Evolutionary conservation across 2,329 filamentous ascomycete species (phyloP), one percentile per base, ranked within the genome.

Genomic region (Colletotrichum zoysiae): DNA sequence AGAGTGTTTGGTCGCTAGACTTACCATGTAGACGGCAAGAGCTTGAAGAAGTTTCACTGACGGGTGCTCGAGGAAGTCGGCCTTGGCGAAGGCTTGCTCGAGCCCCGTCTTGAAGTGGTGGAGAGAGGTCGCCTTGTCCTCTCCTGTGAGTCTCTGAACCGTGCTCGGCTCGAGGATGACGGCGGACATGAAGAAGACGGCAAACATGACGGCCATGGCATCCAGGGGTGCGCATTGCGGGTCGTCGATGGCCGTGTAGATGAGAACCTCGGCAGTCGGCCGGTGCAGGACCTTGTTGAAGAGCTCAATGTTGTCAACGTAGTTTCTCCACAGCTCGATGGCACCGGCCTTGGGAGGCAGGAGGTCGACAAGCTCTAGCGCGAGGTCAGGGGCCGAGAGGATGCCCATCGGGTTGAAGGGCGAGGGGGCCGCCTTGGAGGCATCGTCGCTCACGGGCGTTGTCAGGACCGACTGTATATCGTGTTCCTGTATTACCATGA

Each of bases 181-280:
- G 2, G 86, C 76, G 0, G 88, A 77, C 5, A 84, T 80, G 73
- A 81, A 85, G 73, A 89, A 90, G 18, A 90, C 85, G 67, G 83
- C 78, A 65, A 84, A 86, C 70, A 83, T 83, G 5, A 86, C 76
- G 0, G 84, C 84, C 8, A 81, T 11, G 0, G 70, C 70, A 3
- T 81, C 80, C 0, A 73, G 65, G 0, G 77, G 70, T 0, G 80
- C 79, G 2, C 68, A 67, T 0, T 44, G 61, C 1, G 81, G 80
- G 33, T 81, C 74, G 23, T 77, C 74, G 8, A 79, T 76, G 2
- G 76, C 79, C 0, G 79, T 81, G 63, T 80, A 82, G 5, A 82
- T 53, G 7, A 73, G 64, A 16, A 80, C 67, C 68, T 84, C 78
- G 23, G 80, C 74, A 23, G 78, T 77, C 5, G 79, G 76, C 1